Percentiles rank a stretch among this genome's conserved stretches.
Evolutionary conservation across 257 asterid species (phyloP).

Genomic region (Nicotiana paniculata): DNA sequence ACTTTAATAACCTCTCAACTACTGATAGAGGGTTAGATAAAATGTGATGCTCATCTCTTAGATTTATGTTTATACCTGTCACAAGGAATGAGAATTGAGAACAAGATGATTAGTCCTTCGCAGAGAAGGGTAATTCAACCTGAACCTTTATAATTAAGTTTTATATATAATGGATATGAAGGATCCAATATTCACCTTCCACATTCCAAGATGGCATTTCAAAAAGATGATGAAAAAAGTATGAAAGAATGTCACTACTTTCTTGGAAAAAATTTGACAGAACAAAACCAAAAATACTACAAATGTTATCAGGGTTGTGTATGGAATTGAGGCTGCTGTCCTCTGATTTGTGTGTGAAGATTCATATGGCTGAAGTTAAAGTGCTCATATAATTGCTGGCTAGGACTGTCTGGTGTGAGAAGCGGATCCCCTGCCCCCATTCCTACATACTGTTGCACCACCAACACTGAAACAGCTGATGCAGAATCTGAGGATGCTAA

Average conservation of each 20-base stretch:
- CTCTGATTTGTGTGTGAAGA: not conserved
- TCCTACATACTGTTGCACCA: slow-evolving; percentile 82
- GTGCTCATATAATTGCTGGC: slow-evolving; percentile 20
- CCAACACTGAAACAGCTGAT: slow-evolving; percentile 70
- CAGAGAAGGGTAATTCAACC: not conserved
- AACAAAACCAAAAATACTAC: not conserved
- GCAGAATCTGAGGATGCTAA: slow-evolving; percentile 82
- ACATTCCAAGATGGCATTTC: not conserved
- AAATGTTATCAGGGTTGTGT: not conserved
- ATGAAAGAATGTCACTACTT: not conserved
- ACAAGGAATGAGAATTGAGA: not conserved
- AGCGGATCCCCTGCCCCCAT: slow-evolving; percentile 39
- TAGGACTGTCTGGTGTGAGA: slow-evolving; percentile 44
- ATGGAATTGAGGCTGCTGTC: not conserved
- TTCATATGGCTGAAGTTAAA: slow-evolving; percentile 9
- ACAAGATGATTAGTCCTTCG: not conserved
- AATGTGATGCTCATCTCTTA: not conserved
- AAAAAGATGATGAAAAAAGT: not conserved
- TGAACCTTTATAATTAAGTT: not conserved
- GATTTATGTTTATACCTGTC: not conserved
- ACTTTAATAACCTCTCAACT: not conserved
- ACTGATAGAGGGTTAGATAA: not conserved
- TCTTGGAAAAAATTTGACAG: not conserved
- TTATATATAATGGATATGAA: not conserved
- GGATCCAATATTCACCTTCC: not conserved